phyloP scores from a whole-genome alignment of 306 rosid species.

The Inga leiocalycina region DNA sequence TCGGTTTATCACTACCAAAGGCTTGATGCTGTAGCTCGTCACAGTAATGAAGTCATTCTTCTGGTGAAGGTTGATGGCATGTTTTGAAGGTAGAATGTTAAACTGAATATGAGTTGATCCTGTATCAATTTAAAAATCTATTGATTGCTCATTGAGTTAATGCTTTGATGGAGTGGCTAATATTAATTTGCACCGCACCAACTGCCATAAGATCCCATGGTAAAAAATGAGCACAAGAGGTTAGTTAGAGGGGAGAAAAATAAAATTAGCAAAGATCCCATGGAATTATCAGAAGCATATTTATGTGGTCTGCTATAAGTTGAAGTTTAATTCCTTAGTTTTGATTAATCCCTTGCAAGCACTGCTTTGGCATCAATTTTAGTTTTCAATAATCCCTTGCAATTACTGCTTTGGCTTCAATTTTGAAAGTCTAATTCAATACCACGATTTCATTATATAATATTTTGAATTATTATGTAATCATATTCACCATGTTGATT shows the following conservation, averaged over 20 bases:
- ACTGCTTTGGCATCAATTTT: neutral
- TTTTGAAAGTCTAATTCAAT: constrained; percentile 15
- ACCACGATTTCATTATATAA: constrained; percentile 6
- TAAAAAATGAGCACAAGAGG: neutral
- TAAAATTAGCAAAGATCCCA: neutral
- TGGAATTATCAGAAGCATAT: neutral
- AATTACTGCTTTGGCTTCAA: constrained; percentile 1
- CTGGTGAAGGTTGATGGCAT: no score
- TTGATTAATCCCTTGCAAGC: constrained; percentile 5
- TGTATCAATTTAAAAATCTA: neutral
- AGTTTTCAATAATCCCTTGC: constrained; percentile 5
- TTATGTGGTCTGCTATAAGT: neutral
- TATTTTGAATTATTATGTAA: constrained; percentile 15
- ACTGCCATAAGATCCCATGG: neutral
- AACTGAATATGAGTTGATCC: neutral
- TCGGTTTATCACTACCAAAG: no score
- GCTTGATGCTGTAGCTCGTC: no score
- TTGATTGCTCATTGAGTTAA: neutral
- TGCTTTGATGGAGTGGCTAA: neutral
- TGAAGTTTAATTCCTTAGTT: constrained; percentile 13
- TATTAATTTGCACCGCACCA: neutral
- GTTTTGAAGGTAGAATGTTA: neutral
- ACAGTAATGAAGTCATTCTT: no score
- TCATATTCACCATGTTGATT: constrained; percentile 28
- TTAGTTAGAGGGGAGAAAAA: neutral